These are phyloP conservation scores for Emericellopsis cladophorae DNA, from an alignment of 2,329 filamentous ascomycete species.

Conservation along the genomic window DNA sequence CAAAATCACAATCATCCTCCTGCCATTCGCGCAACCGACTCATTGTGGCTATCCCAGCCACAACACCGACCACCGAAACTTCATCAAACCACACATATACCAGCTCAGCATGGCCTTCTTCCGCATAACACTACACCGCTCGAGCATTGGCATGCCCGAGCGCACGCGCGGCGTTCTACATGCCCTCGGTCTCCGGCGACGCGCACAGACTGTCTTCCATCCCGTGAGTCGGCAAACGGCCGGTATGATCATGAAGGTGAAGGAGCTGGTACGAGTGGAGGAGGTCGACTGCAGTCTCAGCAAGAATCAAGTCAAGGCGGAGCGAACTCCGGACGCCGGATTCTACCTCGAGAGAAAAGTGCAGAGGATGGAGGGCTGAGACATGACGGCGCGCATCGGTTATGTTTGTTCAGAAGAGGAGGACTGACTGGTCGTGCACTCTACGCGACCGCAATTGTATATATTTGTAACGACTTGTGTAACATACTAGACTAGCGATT, in stretches of 20 bases:
- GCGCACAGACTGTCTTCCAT: conserved; percentile 81
- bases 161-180: conserved; percentile 70
- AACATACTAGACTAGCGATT: no score
- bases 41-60: neutral
- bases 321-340: conserved; percentile 63
- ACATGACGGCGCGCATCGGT: neutral
- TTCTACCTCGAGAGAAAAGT: conserved; percentile 62
- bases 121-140: conserved; percentile 81
- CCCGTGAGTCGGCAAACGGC: conserved; percentile 70
- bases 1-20: no score
- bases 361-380: conserved; percentile 9
- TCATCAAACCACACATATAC: neutral
- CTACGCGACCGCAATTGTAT: no score
- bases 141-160: conserved; percentile 74
- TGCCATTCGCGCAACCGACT: no score
- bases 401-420: no score
- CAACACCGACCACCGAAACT: neutral
- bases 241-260: conserved; percentile 87
- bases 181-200: conserved; percentile 74
- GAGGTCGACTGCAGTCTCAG: conserved; percentile 59
- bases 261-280: conserved; percentile 74
- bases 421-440: no score
- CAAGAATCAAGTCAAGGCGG: conserved; percentile 54
- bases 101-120: conserved; percentile 58
- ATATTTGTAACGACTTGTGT: no score